A percentile compares a stretch with the other conserved stretches of the same genome.
These are phyloP conservation scores for Capsicum pubescens DNA, from an alignment of 257 asterid species.

Conservation along the genomic window DNA sequence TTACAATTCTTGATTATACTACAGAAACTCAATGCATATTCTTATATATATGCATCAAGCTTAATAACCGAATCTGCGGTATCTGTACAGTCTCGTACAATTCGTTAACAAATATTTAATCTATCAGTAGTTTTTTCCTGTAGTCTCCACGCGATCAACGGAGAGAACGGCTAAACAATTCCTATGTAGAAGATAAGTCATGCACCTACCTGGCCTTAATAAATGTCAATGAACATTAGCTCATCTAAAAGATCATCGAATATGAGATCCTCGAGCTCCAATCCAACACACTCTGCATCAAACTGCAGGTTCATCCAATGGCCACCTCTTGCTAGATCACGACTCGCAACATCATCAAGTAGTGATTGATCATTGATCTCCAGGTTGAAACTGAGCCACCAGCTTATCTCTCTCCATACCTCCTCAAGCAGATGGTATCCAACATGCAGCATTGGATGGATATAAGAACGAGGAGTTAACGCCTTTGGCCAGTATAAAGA, in stretches of 20 bases:
- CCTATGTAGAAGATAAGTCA: neutral
- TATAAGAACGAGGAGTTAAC: slow-evolving; percentile 49
- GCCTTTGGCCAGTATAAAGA: slow-evolving; percentile 73
- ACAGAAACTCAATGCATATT: neutral
- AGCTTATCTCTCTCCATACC: slow-evolving; percentile 69
- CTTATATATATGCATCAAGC: neutral
- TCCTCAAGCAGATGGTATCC: slow-evolving; percentile 67
- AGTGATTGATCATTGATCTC: slow-evolving; percentile 49
- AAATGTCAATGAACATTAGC: slow-evolving; percentile 37
- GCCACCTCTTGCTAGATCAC: slow-evolving; percentile 51
- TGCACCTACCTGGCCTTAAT: neutral
- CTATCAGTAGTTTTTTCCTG: neutral
- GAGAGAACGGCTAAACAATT: neutral
- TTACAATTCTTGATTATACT: neutral
- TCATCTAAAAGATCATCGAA: slow-evolving; percentile 75
- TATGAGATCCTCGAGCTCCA: slow-evolving; percentile 70
- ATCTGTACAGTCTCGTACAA: neutral
- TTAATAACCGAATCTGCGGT: neutral
- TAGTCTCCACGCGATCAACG: neutral
- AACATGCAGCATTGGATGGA: slow-evolving; percentile 67
- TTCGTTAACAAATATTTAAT: neutral
- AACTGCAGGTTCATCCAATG: slow-evolving; percentile 86
- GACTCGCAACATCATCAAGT: slow-evolving; percentile 60
- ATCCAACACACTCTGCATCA: slow-evolving; percentile 76
- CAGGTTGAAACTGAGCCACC: slow-evolving; percentile 47